These are phyloP conservation scores for Aspergillus wentii DNA, from an alignment of 495 filamentous ascomycete species.

Conservation along the genomic window DNA sequence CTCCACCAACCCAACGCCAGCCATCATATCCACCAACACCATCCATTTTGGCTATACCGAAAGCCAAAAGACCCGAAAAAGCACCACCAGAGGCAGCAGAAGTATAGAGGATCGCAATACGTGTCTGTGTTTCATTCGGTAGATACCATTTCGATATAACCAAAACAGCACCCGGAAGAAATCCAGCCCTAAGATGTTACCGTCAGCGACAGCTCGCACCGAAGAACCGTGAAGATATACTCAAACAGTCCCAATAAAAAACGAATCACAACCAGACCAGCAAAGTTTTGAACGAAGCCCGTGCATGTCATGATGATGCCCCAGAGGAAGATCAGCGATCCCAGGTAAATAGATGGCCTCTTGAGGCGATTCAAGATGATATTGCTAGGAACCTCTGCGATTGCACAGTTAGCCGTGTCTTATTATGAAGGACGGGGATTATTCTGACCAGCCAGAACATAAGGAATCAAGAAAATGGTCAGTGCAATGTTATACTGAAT, in stretches of 20 bases:
- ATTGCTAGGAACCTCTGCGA: constrained; percentile 24
- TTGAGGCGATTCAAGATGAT: constrained; percentile 8
- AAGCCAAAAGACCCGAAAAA: constrained; percentile 64
- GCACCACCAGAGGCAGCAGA: constrained; percentile 59
- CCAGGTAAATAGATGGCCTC: not conserved
- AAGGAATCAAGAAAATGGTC: constrained; percentile 35
- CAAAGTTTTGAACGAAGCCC: constrained; percentile 34
- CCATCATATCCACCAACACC: constrained; percentile 53
- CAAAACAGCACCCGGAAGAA: constrained; percentile 66
- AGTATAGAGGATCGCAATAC: constrained; percentile 67
- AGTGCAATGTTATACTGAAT: constrained; percentile 27
- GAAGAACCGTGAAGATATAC: no score
- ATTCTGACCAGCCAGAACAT: constrained; percentile 15
- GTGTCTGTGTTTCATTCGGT: constrained; percentile 54
- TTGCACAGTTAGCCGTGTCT: no score
- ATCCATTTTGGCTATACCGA: constrained; percentile 59
- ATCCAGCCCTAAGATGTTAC: no score
- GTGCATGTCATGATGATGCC: constrained; percentile 40
- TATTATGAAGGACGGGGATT: no score
- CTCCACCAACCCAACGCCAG: no score
- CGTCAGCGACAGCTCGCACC: no score
- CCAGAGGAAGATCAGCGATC: constrained; percentile 24
- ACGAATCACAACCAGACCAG: constrained; percentile 12
- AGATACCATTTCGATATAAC: constrained; percentile 68
- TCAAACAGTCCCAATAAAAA: constrained; percentile 18